Percentiles rank a stretch among this genome's conserved stretches.
Conservation (phyloP, 257 asterid species). For the Plantago ovata region DNA sequence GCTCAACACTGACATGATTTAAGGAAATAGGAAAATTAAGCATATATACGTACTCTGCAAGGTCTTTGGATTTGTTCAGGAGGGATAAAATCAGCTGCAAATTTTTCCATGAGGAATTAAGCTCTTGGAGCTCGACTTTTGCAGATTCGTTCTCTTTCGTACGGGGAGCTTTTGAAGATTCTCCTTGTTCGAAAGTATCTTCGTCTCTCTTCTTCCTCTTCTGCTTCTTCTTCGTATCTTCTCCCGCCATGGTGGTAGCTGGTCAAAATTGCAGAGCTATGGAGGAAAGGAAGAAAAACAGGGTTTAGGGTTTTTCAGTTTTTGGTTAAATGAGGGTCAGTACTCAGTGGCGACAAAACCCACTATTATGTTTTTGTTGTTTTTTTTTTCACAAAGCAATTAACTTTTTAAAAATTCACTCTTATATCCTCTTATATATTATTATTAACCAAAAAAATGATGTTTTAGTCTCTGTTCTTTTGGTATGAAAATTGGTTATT, state of each 20-base stretch:
- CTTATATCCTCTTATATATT: too few species aligned
- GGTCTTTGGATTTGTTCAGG: conserved; percentile 45
- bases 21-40: not conserved
- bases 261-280: too few species aligned
- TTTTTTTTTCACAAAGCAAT: too few species aligned
- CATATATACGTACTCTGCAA: conserved; percentile 31
- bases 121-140: conserved; percentile 21
- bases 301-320: too few species aligned
- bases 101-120: conserved; percentile 57
- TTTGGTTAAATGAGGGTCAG: too few species aligned
- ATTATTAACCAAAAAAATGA: too few species aligned
- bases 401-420: too few species aligned
- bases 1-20: not conserved
- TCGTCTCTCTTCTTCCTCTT: conserved; percentile 49
- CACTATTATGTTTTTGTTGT: too few species aligned
- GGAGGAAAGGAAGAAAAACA: too few species aligned
- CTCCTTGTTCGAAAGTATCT: conserved; percentile 28
- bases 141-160: conserved; percentile 21
- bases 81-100: conserved; percentile 53
- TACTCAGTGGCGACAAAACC: too few species aligned
- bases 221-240: conserved; percentile 20
- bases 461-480: too few species aligned
- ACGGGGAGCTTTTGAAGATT: conserved; percentile 35
- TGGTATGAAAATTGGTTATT: too few species aligned
- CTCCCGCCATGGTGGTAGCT: conserved; percentile 6